Conservation (phyloP, 768 basidiomycete genomes). For the Russula compacta region DNA sequence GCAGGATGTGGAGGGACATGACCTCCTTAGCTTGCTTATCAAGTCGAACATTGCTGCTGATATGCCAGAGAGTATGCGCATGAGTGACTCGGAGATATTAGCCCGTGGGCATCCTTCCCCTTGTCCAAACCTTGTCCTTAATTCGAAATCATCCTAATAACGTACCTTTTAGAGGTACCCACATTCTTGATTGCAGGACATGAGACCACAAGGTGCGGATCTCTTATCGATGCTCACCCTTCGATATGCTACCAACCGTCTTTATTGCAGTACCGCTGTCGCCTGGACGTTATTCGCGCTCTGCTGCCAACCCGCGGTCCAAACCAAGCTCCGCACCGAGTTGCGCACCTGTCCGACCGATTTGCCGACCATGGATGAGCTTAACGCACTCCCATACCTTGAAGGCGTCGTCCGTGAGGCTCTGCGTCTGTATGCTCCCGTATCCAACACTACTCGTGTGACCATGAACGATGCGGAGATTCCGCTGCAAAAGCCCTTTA, state of each 20-base stretch:
- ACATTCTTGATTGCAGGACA: constrained; percentile 28
- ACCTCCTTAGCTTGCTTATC: constrained; percentile 26
- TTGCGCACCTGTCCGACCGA: constrained; percentile 21
- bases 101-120: constrained; percentile 17
- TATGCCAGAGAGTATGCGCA: constrained; percentile 20
- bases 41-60: constrained; percentile 28
- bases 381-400: constrained; percentile 27
- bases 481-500: constrained; percentile 23
- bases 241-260: background rate
- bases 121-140: background rate
- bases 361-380: constrained; percentile 24
- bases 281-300: constrained; percentile 31
- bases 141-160: background rate
- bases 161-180: constrained; percentile 23
- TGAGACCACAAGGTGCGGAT: constrained; percentile 21
- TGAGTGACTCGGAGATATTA: constrained; percentile 27
- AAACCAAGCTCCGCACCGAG: constrained; percentile 30
- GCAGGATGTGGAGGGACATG: constrained; percentile 20
- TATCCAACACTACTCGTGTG: constrained; percentile 21
- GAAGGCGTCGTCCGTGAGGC: constrained; percentile 28
- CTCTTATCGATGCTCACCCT: no score
- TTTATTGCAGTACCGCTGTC: constrained; percentile 21
- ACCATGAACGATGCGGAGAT: constrained; percentile 25
- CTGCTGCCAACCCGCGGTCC: constrained; percentile 25
- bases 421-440: constrained; percentile 25